Percentiles rank a stretch among this genome's conserved stretches.
These are phyloP conservation scores for Phytophthora fragariae DNA, from an alignment of 352 stramenopile genomes.

Conservation along the genomic window DNA sequence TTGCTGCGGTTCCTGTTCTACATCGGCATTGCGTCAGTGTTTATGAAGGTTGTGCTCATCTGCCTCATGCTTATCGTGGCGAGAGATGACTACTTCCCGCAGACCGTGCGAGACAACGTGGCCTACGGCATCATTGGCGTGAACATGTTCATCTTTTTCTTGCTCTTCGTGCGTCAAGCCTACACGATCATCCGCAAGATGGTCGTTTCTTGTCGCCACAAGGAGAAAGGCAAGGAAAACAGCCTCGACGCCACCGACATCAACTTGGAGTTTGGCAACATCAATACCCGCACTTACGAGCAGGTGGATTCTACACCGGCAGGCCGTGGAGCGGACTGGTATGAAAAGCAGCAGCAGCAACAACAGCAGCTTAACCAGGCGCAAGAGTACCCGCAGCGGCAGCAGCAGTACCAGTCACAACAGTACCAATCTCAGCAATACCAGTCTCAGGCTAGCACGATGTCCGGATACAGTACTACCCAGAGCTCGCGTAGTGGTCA, in stretches of 20 bases:
- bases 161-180: constrained; percentile 80
- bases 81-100: constrained; percentile 82
- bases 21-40: constrained; percentile 77
- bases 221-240: constrained; percentile 51
- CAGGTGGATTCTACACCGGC: constrained; percentile 40
- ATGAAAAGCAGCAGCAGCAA: constrained; percentile 24
- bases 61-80: constrained; percentile 84
- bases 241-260: constrained; percentile 48
- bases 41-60: constrained; percentile 85
- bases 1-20: constrained; percentile 87
- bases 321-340: constrained; percentile 24
- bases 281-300: constrained; percentile 31
- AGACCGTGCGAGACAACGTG: constrained; percentile 82
- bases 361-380: constrained; percentile 17
- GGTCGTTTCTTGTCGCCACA: constrained; percentile 48
- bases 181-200: constrained; percentile 85
- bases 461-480: constrained; percentile 35
- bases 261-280: constrained; percentile 59
- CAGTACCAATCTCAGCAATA: constrained; percentile 32
- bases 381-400: constrained; percentile 11
- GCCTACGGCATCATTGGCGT: constrained; percentile 87
- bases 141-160: constrained; percentile 86
- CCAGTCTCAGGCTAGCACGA: constrained; percentile 25
- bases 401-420: constrained; percentile 19
- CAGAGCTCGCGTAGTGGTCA: constrained; percentile 33